A percentile compares a stretch with the other conserved stretches of the same genome.
Conservation (phyloP, 2,329 filamentous ascomycete species). For the Pseudogymnoascus pannorum region DNA sequence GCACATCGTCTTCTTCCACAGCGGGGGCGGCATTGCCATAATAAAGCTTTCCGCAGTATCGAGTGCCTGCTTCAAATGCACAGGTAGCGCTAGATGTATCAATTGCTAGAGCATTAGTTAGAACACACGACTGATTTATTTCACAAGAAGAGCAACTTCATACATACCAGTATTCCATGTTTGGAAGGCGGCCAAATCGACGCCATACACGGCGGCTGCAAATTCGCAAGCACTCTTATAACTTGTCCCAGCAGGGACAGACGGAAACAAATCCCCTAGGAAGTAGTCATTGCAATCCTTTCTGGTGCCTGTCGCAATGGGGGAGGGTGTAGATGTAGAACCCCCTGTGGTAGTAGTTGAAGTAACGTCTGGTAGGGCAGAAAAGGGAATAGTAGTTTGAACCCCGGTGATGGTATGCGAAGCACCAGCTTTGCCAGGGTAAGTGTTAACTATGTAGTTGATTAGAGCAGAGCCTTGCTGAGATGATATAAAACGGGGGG, state of each 20-base stretch:
- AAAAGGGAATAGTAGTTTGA: conserved; percentile 10
- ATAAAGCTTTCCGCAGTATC: conserved; percentile 9
- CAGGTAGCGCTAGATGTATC: neutral
- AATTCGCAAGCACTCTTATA: conserved; percentile 10
- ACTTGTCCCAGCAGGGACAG: conserved; percentile 12
- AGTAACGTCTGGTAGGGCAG: neutral
- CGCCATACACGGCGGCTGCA: neutral
- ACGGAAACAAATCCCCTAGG: conserved; percentile 17
- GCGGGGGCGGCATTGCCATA: neutral
- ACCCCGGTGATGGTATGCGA: conserved; percentile 11
- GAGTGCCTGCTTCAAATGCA: neutral
- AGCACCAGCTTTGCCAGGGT: conserved; percentile 10
- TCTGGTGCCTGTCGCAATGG: conserved; percentile 20
- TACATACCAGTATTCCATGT: conserved; percentile 11
- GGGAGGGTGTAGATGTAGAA: conserved; percentile 13
- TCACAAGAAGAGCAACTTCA: neutral
- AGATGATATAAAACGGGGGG: neutral
- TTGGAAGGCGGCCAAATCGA: conserved; percentile 7
- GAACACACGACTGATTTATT: neutral
- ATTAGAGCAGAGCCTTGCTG: neutral
- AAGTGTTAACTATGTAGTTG: conserved; percentile 6
- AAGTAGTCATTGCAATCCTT: conserved; percentile 22
- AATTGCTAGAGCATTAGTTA: neutral
- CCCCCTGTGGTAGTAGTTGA: conserved; percentile 2
- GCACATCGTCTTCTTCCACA: neutral